These are phyloP conservation scores for Penicillium argentinense DNA, from an alignment of 495 filamentous ascomycete genomes.

Conservation along the genomic window DNA sequence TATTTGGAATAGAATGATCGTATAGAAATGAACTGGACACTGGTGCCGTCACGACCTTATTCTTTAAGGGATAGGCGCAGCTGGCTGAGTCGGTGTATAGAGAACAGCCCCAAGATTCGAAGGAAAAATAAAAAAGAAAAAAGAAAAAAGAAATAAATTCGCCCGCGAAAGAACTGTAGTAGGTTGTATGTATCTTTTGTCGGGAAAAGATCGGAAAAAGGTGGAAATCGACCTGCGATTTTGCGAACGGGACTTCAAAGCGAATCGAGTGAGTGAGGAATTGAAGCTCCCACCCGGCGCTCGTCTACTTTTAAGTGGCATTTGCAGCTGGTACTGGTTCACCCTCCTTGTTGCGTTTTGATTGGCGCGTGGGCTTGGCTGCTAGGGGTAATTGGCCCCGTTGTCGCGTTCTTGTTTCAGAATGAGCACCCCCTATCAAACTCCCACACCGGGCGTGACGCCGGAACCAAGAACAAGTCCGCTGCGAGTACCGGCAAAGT, in stretches of 20 bases:
- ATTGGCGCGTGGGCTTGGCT: background rate
- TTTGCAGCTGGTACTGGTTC: background rate
- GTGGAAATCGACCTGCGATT: constrained; percentile 2
- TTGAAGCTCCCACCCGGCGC: background rate
- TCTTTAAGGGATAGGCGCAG: no score
- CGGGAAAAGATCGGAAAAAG: background rate
- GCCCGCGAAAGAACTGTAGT: background rate
- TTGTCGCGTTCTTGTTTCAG: background rate
- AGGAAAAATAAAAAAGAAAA: background rate
- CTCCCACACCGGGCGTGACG: no score
- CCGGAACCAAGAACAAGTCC: no score
- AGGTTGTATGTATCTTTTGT: no score
- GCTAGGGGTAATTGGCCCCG: background rate
- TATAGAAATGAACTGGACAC: background rate
- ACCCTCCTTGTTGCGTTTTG: background rate
- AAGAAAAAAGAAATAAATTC: background rate
- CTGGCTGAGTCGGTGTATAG: no score
- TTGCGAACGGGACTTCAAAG: background rate
- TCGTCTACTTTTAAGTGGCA: background rate
- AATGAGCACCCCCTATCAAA: background rate
- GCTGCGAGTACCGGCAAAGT: no score
- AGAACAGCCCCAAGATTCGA: no score
- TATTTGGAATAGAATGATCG: background rate
- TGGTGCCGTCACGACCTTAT: no score
- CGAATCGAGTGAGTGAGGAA: background rate